phyloP scores from a whole-genome alignment of 2,329 filamentous ascomycete genomes.

The Claviceps citrina region DNA sequence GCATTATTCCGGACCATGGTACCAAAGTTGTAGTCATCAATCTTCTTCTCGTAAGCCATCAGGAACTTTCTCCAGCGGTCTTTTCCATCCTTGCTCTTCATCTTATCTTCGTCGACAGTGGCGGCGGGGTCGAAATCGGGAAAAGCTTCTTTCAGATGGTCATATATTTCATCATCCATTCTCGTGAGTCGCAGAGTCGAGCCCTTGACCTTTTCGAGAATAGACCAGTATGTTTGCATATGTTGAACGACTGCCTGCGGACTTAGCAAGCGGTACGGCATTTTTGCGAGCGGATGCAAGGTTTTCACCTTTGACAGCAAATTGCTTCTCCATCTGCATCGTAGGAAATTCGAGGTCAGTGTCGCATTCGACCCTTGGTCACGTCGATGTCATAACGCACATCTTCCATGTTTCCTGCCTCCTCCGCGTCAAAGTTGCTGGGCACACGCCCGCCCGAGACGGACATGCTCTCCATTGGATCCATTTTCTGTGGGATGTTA shows the following conservation, averaged over 20 bases:
- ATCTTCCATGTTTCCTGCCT: constrained; percentile 39
- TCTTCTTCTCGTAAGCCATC: constrained; percentile 80
- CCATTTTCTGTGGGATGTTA: constrained; percentile 15
- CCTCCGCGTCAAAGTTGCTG: constrained; percentile 43
- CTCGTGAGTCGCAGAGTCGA: constrained; percentile 84
- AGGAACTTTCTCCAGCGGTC: constrained; percentile 90
- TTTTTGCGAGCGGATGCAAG: background rate
- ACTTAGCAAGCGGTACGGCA: background rate
- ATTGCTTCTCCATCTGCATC: constrained; percentile 88
- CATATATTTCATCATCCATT: constrained; percentile 86
- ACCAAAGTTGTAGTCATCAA: constrained; percentile 97
- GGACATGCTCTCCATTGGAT: constrained; percentile 25
- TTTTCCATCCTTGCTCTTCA: constrained; percentile 97
- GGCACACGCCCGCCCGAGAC: constrained; percentile 23
- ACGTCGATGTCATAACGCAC: constrained; percentile 23
- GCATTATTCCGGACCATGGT: constrained; percentile 74
- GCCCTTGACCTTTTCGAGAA: constrained; percentile 79
- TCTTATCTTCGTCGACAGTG: constrained; percentile 75
- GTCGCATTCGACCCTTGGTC: background rate
- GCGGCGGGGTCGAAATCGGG: constrained; percentile 78
- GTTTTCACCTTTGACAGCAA: constrained; percentile 76
- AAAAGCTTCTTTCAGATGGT: constrained; percentile 74
- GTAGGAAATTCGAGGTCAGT: background rate
- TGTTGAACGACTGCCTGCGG: constrained; percentile 59
- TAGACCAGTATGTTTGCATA: constrained; percentile 91